Evolutionary conservation across 306 rosid species (phyloP), one percentile per base, ranked within the genome.

Genomic region (Rosa chinensis): DNA sequence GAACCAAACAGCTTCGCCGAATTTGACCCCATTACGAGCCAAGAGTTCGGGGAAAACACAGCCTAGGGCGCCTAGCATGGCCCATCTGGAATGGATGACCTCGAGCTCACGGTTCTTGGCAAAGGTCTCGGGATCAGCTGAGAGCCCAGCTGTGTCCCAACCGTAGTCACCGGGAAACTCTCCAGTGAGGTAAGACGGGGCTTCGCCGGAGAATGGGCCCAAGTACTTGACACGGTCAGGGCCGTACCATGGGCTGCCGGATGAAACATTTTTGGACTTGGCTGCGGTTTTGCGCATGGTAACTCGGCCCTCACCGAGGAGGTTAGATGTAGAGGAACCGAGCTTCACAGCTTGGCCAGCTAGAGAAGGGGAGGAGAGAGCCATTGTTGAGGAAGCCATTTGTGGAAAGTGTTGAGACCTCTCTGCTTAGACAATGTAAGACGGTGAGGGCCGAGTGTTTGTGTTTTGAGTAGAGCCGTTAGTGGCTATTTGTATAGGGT

Each of bases 1-100:
- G 78, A 84, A 84, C 85, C 87, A 84, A 0, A 81, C 80, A 0
- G 83, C 87, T 7, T 84, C 84, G 1, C 84, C 82, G 49, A 84
- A 84, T 61, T 84, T 80, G 28, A 84, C 87, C 4, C 82, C 87
- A 21, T 84, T 80, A 4, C 82, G 84, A 3, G 87, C 73, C 20
- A 77, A 56, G 40, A 84, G 82, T 70, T 84, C 77, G 0, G 80
- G 87, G 77, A 84, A 84, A 5, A 84, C 82, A 16, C 87, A 84
- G 0, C 87, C 87, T 1, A 80, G 21, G 17, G 87, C 82, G 0
- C 69, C 83, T 0, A 80, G 79, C 83, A 80, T 73, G 47, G 83
- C 83, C 76, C 83, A 74, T 8, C 76, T 74, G 5, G 76, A 80
- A 67, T 74, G 83, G 70, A 82, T 82, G 0, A 82, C 85, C 10